phyloP scores from a whole-genome alignment of 2,329 filamentous ascomycete genomes.

The Pseudogymnoascus sp. region DNA sequence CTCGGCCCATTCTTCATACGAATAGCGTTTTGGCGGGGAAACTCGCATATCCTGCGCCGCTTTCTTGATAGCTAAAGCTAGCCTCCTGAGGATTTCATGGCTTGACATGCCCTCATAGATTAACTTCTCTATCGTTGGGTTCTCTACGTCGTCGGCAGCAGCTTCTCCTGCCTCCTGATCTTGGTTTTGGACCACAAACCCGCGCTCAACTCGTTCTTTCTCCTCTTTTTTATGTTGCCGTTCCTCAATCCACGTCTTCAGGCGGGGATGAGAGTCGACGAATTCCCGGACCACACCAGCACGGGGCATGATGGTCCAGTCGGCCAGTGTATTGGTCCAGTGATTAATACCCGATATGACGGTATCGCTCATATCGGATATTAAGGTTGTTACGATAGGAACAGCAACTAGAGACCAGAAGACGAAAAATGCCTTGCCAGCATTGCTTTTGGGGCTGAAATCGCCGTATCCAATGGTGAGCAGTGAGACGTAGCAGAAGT shows the following conservation, averaged over 20 bases:
- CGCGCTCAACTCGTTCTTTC: constrained; percentile 35
- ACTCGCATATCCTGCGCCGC: constrained; percentile 48
- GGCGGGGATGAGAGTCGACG: constrained; percentile 40
- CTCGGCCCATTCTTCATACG: constrained; percentile 63
- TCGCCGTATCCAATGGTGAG: constrained; percentile 67
- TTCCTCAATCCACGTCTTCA: constrained; percentile 33
- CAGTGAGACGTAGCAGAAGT: constrained; percentile 64
- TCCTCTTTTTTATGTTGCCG: constrained; percentile 35
- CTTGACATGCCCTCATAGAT: constrained; percentile 10
- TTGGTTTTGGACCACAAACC: constrained; percentile 28
- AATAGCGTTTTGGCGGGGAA: constrained; percentile 46
- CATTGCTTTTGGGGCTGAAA: constrained; percentile 55
- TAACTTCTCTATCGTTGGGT: constrained; percentile 12
- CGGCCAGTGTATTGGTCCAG: constrained; percentile 53
- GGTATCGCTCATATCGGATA: constrained; percentile 58
- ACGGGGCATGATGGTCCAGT: constrained; percentile 60
- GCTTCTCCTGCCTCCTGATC: constrained; percentile 24
- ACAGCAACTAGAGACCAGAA: constrained; percentile 64
- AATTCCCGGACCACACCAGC: constrained; percentile 48
- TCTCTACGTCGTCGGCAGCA: constrained; percentile 10
- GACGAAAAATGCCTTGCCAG: constrained; percentile 63
- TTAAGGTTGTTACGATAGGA: constrained; percentile 63
- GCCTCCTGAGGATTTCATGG: constrained; percentile 43
- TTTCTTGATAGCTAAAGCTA: constrained; percentile 50
- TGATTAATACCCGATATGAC: constrained; percentile 57